Evolutionary conservation across 176 grass and related monocot species (phyloP), one percentile per base, ranked within the genome.

Genomic region (Cenchrus fungigraminus): DNA sequence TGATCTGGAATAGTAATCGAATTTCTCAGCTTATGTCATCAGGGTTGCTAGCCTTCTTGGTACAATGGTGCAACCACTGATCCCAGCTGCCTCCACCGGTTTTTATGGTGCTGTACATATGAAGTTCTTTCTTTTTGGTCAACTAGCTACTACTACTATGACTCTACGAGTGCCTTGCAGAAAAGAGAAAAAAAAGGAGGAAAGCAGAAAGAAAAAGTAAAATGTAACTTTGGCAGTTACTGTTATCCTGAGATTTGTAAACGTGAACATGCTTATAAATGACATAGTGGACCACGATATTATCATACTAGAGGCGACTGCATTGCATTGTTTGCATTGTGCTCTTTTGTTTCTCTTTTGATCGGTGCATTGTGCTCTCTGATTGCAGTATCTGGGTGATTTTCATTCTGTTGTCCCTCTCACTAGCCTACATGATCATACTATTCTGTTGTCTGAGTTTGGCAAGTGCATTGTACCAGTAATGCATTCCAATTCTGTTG

Each of bases 101-200:
- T 82, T 71, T 77, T 78, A 22, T 70, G 54, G 69, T 84, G 62
- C 22, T 91, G 89, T 91, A 91, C 53, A 91, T 91, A 86, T 42
- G 51, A 87, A 72, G 25, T 25, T 42, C 0, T 61, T 29, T 40
- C 40, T 29, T 79, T 53, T 81, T 77, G 1, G 17, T 88, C 6
- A 8, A 58, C 67, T 77, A 77, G 46, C 37, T 86, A 77, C 45
- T 32, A 32, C 31, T 85, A 85, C 59, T 45, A 44, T 70, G 31
- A 22, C 42, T 85, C 59, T 45, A 44, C 63, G 31, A 22, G 50
- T 81, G 34, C 25, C n/a, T 76, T 49, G 22, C 6, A 17, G n/a
- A 70, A 71, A 52, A 46, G 1, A 0, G 29, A 9, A 52, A 53
- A 69, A 51, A 2, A 8, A 34, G 47, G 19, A 65, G 25, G 3